phyloP scores from a whole-genome alignment of 345 rosid genomes.

The Hevea brasiliensis region DNA sequence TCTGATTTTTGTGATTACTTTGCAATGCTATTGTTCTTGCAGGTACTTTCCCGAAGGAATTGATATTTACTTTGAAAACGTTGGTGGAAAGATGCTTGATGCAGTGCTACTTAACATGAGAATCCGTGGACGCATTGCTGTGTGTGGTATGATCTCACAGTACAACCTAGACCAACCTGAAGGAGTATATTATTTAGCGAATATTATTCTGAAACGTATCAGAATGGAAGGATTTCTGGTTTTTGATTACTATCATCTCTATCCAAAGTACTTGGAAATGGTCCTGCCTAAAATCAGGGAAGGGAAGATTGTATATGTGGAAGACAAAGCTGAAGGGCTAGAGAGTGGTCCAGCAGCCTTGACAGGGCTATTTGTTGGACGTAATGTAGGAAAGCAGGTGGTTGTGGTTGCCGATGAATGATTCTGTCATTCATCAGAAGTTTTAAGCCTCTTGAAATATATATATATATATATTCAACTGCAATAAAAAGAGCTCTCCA shows the following conservation, averaged over 20 bases:
- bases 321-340: slow-evolving; percentile 21
- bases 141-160: slow-evolving; percentile 38
- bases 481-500: no score
- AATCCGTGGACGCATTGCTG: slow-evolving; percentile 9
- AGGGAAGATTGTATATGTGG: slow-evolving; percentile 28
- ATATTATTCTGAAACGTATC: slow-evolving; percentile 13
- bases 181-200: slow-evolving; percentile 14
- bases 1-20: no score
- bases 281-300: slow-evolving; percentile 28
- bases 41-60: slow-evolving; percentile 35
- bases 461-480: no score
- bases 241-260: slow-evolving; percentile 1
- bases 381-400: slow-evolving; percentile 30
- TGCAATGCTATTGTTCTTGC: not conserved
- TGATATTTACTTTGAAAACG: slow-evolving; percentile 38
- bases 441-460: not conserved
- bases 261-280: slow-evolving; percentile 23
- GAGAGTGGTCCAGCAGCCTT: slow-evolving; percentile 24
- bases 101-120: slow-evolving; percentile 39
- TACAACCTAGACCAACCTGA: slow-evolving; percentile 25
- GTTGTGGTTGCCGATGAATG: slow-evolving; percentile 14
- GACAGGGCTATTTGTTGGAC: slow-evolving; percentile 22
- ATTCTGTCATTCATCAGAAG: not conserved
- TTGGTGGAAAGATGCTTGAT: slow-evolving; percentile 36
- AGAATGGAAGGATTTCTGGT: slow-evolving; percentile 21